A percentile compares a stretch with the other conserved stretches of the same genome.
phyloP scores from a whole-genome alignment of 768 basidiomycete species.

The Tephrocybe sp. region DNA sequence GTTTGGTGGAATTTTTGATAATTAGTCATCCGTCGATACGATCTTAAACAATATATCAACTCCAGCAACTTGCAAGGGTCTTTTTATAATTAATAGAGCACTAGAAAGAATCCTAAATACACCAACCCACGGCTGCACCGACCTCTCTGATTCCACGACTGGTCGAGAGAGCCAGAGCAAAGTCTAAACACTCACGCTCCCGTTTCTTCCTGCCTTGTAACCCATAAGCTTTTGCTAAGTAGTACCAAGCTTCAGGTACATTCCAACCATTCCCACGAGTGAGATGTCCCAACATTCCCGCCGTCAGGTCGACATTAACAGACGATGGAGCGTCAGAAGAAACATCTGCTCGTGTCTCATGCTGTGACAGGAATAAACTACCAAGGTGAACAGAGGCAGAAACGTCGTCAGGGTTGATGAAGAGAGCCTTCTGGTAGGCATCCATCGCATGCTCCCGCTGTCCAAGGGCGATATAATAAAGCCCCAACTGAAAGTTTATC shows the following conservation, averaged over 20 bases:
- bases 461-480: slow-evolving; percentile 66
- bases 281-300: slow-evolving; percentile 73
- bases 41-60: too few relatives aligned
- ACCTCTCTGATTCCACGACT: slow-evolving; percentile 19
- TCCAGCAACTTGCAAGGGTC: too few relatives aligned
- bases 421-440: slow-evolving; percentile 85
- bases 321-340: slow-evolving; percentile 4
- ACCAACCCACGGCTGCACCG: slow-evolving; percentile 20
- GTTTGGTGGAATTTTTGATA: too few relatives aligned
- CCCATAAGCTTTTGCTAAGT: slow-evolving; percentile 79
- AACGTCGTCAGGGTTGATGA: slow-evolving; percentile 79
- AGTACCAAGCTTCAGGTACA: slow-evolving; percentile 93
- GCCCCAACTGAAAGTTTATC: slow-evolving; percentile 56
- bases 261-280: slow-evolving; percentile 88
- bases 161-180: slow-evolving; percentile 16
- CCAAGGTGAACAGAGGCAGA: slow-evolving; percentile 78
- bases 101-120: slow-evolving; percentile 17
- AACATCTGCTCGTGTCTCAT: slow-evolving; percentile 29
- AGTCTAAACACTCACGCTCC: slow-evolving; percentile 18
- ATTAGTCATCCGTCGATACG: too few relatives aligned
- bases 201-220: slow-evolving; percentile 27
- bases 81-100: too few relatives aligned
- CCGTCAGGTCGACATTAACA: slow-evolving; percentile 71
- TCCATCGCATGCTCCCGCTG: slow-evolving; percentile 65
- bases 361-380: slow-evolving; percentile 59